Evolutionary conservation across 352 stramenopile genomes (phyloP), one percentile per base, ranked within the genome.

Genomic region (Pythium scleroteichum): DNA sequence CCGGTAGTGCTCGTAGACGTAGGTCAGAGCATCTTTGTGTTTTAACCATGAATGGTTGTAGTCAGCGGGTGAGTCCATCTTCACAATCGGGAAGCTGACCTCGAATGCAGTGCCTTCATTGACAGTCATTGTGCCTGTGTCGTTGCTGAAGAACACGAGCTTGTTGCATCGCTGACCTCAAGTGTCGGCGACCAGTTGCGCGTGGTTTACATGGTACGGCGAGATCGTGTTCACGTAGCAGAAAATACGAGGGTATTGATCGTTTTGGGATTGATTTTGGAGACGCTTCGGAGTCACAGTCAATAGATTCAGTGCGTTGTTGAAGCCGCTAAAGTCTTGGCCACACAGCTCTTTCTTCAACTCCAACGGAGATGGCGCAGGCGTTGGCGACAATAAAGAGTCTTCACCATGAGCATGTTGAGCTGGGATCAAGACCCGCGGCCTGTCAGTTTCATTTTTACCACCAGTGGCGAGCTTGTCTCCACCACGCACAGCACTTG

Each of bases 171-270:
- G 79, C 59, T 90, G 81, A 20, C 83, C 83, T 81, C 83, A 93
- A 26, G 83, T 93, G 29, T 91, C 80, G 16, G 79, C 80, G 14
- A 89, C 78, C 13, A 80, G 69, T 52, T 85, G 80, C 3, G 82
- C 78, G 45, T 74, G 75, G 54, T 61, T 79, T 54, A 61, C 60
- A 64, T 90, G 82, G 41, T 88, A 75, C 35, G 88, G 71, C 26
- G 79, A 89, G 62, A 92, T 89, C 3, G 80, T 92, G 69, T 90
- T 92, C n/a, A 92, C 83, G 51, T 89, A 85, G 75, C 83, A 92
- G 49, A 92, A 72, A n/a, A 92, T 62, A 47, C 72, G 77, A 26
- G 82, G 79, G 56, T 83, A 87, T 3, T 10, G 5, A 10, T 35
- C 10, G 5, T 10, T 5, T 10, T 35, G 29, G 5, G 8, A 35